Base-by-base conservation (phyloP, 83 land plant genomes). In the Picea engelmannii region DNA sequence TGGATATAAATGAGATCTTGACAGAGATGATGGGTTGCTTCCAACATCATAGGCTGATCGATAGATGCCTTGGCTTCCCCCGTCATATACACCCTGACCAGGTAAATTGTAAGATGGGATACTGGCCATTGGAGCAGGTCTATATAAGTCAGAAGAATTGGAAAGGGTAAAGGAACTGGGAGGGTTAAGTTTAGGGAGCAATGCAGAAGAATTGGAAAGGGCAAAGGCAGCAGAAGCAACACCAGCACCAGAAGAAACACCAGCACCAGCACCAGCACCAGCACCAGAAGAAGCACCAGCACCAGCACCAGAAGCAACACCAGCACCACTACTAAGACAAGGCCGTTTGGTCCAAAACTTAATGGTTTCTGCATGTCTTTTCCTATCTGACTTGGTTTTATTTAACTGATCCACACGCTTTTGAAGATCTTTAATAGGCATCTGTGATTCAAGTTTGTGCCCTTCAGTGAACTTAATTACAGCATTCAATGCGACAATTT, bases 401-500 rank as follows among this genome's bases (percentile, higher is more conserved):
- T 91, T 90, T 18, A 91, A 78, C 70, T 80, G 62, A 58, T 78
- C 84, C 18, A 89, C 76, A n/a, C 81, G 83, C 76, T 82, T 87
- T 61, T 85, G 17, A 74, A 91, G 86, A 31, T 3, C 17, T 25
- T 82, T 80, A 12, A 4, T 11, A 23, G 91, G 76, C 63, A 79
- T 89, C 63, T 85, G 83, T 44, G 87, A 80, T 40, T 84, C 85
- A 47, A 91, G 90, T 6, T 87, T 85, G 66, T 87, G 75, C 16
- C 87, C 91, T 80, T 91, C 82, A 66, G 87, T 83, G n/a, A 27
- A 78, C 62, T 85, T 89, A 62, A 89, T 82, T 20, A 91, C 90
- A 47, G 83, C 40, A 80, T 74, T 89, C 25, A 89, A 38, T 3
- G 88, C 88, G 82, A 77, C 59, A 10, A 84, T 38, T 80, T 91